Conservation (phyloP, 768 basidiomycete genomes). For the Cyathus striatus region DNA sequence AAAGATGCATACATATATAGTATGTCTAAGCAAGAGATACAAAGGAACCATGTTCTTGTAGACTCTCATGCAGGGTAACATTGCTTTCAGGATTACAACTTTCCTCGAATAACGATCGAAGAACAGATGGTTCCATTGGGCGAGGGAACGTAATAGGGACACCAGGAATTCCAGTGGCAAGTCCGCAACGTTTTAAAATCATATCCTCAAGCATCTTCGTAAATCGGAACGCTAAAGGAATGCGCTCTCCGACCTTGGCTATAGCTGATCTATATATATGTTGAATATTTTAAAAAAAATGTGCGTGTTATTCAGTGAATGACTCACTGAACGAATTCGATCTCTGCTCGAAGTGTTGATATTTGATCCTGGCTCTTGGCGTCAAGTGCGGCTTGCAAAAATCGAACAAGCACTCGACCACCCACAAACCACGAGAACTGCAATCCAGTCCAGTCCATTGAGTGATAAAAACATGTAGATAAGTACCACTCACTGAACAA, state of each 20-base stretch:
- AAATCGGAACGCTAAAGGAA: slow-evolving; percentile 62
- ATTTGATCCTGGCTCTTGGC: slow-evolving; percentile 52
- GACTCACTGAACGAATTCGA: slow-evolving; percentile 64
- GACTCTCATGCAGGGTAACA: slow-evolving; percentile 22
- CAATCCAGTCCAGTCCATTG: background rate
- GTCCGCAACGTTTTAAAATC: slow-evolving; percentile 32
- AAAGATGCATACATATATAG: no score
- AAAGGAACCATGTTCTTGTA: slow-evolving; percentile 31
- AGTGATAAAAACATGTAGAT: slow-evolving; percentile 1
- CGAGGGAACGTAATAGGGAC: slow-evolving; percentile 28
- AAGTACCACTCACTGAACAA: slow-evolving; percentile 44
- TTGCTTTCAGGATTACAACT: slow-evolving; percentile 16
- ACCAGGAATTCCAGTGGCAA: slow-evolving; percentile 17
- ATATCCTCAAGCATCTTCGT: slow-evolving; percentile 52
- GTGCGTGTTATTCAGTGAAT: background rate
- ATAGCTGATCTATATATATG: slow-evolving; percentile 44
- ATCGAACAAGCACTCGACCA: slow-evolving; percentile 62
- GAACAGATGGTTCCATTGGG: slow-evolving; percentile 20
- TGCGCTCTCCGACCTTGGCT: slow-evolving; percentile 56
- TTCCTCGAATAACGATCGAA: slow-evolving; percentile 27
- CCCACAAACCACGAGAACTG: slow-evolving; percentile 69
- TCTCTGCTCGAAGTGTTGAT: slow-evolving; percentile 53
- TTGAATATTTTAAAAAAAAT: slow-evolving; percentile 1
- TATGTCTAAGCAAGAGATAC: slow-evolving; percentile 21
- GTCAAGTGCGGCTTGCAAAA: slow-evolving; percentile 59